Conservation (phyloP, 805 yeast genomes). For the Metschnikowia lochheadii region DNA sequence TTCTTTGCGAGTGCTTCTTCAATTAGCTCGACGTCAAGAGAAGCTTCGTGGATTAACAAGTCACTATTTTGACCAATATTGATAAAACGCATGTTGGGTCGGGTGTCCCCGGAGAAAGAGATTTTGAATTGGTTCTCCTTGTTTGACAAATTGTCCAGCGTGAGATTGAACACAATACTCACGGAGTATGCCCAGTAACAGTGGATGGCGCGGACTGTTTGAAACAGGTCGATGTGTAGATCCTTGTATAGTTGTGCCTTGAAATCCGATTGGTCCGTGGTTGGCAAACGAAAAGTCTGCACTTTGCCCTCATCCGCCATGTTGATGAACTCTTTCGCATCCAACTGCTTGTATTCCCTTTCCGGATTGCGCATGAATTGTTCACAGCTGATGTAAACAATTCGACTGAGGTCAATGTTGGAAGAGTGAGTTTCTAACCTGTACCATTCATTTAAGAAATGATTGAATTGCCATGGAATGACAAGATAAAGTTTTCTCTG, state of each 20-base stretch:
- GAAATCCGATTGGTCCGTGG: constrained; percentile 16
- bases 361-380: constrained; percentile 37
- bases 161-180: constrained; percentile 53
- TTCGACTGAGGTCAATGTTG: constrained; percentile 33
- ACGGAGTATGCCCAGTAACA: constrained; percentile 73
- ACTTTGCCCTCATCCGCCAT: constrained; percentile 24
- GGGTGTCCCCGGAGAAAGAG: constrained; percentile 92
- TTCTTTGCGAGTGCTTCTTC: constrained; percentile 77
- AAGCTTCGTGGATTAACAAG: constrained; percentile 86
- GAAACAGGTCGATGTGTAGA: constrained; percentile 41
- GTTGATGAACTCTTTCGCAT: constrained; percentile 30
- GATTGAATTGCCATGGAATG: constrained; percentile 69
- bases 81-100: constrained; percentile 70
- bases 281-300: constrained; percentile 15
- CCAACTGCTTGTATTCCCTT: constrained; percentile 28
- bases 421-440: constrained; percentile 38
- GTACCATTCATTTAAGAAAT: constrained; percentile 68
- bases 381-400: constrained; percentile 58
- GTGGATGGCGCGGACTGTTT: constrained; percentile 76
- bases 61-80: constrained; percentile 64
- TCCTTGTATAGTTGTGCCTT: constrained; percentile 33
- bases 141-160: constrained; percentile 16
- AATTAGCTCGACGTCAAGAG: constrained; percentile 73
- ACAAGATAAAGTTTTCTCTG: constrained; percentile 49
- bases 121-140: constrained; percentile 49